Base-by-base conservation (phyloP, 1,284 basidiomycete genomes). In the Rhodofomes roseus region DNA sequence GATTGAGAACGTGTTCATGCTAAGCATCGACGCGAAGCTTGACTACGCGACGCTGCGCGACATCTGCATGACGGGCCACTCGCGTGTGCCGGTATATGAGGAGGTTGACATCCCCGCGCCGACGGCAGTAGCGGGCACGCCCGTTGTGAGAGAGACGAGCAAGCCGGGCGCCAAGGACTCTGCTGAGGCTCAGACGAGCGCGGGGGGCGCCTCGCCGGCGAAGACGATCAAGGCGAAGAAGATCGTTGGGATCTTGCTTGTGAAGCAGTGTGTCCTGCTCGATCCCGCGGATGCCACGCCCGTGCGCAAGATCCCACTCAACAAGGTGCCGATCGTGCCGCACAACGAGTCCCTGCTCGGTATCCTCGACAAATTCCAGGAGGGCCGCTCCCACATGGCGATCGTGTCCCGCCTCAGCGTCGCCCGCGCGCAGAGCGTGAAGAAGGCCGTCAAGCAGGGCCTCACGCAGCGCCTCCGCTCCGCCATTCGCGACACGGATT, bases 311-410 rank as follows among this genome's bases (percentile, higher is more conserved):
- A 85, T 95, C 51, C 90, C 89, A 1, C 77, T 95, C 54, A 95
- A 95, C 74, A 92, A 90, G 65, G 87, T 96, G 2, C 91, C 90
- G 0, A 89, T 90, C 48, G 91, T 96, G 1, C 90, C 93, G 1
- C 87, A 86, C 58, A 92, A 96, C 66, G 92, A 95, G 72, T 85
- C 93, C 22, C 79, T 96, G 4, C 83, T 96, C 22, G 89, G 92
- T 41, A 92, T 96, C 64, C 81, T 96, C 56, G 94, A 96, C 71
- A 89, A 83, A 62, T 96, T 96, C 74, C 94, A 96, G 72, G 93
- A 95, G 70, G 94, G 94, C 11, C 83, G 92, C 41, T 92, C 89
- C 44, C 94, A 96, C 71, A 94, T 96, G 82, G 95, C 95, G 31
- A 90, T 96, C 63, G 93, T 96, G 62, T 86, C 85, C 59, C 83